A percentile compares a stretch with the other conserved stretches of the same genome.
These are phyloP conservation scores for Ehretia macrophylla DNA, from an alignment of 257 asterid genomes.

Conservation along the genomic window DNA sequence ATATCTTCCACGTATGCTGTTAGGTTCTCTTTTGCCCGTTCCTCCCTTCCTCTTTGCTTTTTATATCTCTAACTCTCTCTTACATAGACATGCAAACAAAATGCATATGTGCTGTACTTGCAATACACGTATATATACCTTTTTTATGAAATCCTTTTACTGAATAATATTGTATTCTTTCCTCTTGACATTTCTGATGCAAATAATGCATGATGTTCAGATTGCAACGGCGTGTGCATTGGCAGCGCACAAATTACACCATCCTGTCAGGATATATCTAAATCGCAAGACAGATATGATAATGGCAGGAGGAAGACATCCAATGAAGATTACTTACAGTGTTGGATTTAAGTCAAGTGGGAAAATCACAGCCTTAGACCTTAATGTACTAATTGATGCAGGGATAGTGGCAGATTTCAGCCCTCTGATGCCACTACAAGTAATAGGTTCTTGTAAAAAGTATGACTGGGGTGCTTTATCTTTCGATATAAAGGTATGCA, in stretches of 20 bases:
- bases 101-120: no score
- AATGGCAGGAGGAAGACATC: constrained; percentile 74
- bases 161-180: background rate
- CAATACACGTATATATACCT: no score
- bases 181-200: background rate
- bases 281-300: constrained; percentile 69
- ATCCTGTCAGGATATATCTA: constrained; percentile 60
- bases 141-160: no score
- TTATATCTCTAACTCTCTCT: no score
- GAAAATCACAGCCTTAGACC: constrained; percentile 67
- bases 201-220: constrained; percentile 24
- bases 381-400: constrained; percentile 56
- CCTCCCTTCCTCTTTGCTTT: no score
- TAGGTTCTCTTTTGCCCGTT: no score
- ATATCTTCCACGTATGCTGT: no score
- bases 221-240: constrained; percentile 73
- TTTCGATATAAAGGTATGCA: constrained; percentile 59
- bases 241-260: constrained; percentile 62
- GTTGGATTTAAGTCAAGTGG: constrained; percentile 67
- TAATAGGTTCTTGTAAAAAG: constrained; percentile 45
- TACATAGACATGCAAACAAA: no score
- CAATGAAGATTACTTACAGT: constrained; percentile 62
- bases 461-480: constrained; percentile 71
- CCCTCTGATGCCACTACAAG: constrained; percentile 38
- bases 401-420: constrained; percentile 54